Percentiles rank a stretch among this genome's conserved stretches.
Conservation (phyloP, 2,329 filamentous ascomycete genomes). For the Sordariomycetes sp. region DNA sequence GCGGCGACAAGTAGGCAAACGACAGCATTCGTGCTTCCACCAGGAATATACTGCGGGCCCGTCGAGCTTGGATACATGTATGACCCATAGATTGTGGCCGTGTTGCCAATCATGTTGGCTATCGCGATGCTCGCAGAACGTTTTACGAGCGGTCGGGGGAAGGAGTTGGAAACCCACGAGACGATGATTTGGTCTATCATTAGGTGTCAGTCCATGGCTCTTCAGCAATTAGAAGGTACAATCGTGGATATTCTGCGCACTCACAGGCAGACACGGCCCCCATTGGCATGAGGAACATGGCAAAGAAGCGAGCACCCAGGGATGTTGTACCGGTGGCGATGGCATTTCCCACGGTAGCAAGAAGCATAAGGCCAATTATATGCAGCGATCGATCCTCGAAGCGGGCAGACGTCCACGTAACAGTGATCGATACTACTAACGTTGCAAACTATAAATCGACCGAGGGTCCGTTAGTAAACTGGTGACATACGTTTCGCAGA, state of each 20-base stretch:
- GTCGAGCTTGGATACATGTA: constrained; percentile 31
- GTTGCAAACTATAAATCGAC: constrained; percentile 8
- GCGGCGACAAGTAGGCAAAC: constrained; percentile 47
- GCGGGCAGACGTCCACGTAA: constrained; percentile 39
- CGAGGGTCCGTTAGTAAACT: background rate
- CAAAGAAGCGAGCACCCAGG: constrained; percentile 41
- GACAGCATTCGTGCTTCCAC: constrained; percentile 45
- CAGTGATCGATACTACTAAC: constrained; percentile 36
- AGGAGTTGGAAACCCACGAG: constrained; percentile 54
- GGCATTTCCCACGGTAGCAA: constrained; percentile 39
- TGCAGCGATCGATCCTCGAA: constrained; percentile 42
- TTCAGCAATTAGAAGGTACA: background rate
- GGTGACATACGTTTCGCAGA: background rate
- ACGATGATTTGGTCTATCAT: constrained; percentile 37
- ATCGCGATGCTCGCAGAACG: constrained; percentile 53
- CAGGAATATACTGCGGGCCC: constrained; percentile 30
- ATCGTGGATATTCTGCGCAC: background rate
- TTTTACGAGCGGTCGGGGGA: constrained; percentile 56
- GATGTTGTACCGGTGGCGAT: constrained; percentile 37
- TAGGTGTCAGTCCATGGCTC: background rate
- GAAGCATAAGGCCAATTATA: constrained; percentile 35
- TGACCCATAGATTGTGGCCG: constrained; percentile 29
- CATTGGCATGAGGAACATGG: constrained; percentile 48
- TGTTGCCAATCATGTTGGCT: constrained; percentile 55
- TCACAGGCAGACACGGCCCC: background rate